These are phyloP conservation scores for Corymbia citriodora DNA, from an alignment of 441 rosid genomes.

Conservation along the genomic window DNA sequence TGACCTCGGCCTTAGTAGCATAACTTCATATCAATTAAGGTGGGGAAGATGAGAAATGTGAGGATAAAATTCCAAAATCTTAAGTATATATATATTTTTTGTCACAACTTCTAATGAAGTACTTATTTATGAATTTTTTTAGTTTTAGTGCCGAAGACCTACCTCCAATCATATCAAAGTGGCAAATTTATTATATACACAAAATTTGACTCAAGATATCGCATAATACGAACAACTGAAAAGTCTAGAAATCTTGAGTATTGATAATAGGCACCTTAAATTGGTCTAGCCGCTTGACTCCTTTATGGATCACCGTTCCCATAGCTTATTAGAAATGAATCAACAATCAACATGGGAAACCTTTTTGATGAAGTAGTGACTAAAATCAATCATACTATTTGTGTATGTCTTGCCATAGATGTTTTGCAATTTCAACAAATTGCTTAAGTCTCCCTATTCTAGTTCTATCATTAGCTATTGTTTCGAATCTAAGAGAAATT, in stretches of 20 bases:
- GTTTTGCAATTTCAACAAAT: neutral
- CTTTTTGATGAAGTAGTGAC: neutral
- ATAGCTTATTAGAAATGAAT: neutral
- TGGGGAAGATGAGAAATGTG: neutral
- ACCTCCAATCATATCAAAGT: no score
- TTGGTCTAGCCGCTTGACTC: neutral
- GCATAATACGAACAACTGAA: neutral
- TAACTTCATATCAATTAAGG: neutral
- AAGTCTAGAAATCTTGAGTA: no score
- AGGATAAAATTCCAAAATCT: neutral
- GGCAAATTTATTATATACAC: no score
- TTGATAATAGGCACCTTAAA: neutral
- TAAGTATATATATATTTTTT: neutral
- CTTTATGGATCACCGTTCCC: neutral
- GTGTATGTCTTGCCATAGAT: neutral
- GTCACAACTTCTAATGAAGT: no score
- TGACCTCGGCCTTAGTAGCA: neutral
- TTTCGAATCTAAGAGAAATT: no score
- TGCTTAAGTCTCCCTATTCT: neutral
- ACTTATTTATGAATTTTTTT: no score
- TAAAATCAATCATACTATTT: neutral
- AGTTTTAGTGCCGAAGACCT: no score
- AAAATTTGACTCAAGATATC: no score
- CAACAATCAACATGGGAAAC: neutral
- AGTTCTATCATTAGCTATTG: no score